Conservation (phyloP, 1,139 yeast species). For the Yamadazyma jaroonii region DNA sequence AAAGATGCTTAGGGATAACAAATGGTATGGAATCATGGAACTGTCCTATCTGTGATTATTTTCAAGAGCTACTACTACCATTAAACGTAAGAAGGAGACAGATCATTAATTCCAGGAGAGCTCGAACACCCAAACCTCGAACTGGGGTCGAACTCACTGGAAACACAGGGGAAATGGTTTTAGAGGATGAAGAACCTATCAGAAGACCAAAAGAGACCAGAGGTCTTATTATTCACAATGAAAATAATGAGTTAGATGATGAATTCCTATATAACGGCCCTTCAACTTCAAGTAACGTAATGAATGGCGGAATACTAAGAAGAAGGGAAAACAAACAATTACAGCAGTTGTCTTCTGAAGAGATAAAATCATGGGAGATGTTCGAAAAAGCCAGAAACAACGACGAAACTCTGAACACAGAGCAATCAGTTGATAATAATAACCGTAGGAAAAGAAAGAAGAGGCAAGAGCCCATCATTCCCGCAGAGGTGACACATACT, state of each 20-base stretch:
- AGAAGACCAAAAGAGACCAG: background rate
- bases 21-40: conserved; percentile 26
- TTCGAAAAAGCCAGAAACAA: conserved; percentile 32
- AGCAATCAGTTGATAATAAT: background rate
- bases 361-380: conserved; percentile 37
- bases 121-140: background rate
- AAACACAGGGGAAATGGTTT: background rate
- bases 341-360: conserved; percentile 33
- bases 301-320: conserved; percentile 42
- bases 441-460: conserved; percentile 24
- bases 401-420: conserved; percentile 6
- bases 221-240: conserved; percentile 29
- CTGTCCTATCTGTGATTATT: conserved; percentile 44
- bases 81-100: background rate
- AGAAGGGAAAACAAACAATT: conserved; percentile 34
- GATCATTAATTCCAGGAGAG: background rate
- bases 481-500: conserved; percentile 1
- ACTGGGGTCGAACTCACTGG: background rate
- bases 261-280: conserved; percentile 21
- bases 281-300: conserved; percentile 14
- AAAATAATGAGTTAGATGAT: conserved; percentile 35
- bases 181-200: background rate
- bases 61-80: conserved; percentile 20
- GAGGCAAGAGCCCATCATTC: conserved; percentile 9
- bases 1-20: conserved; percentile 29